These are phyloP conservation scores for Cunninghamia lanceolata DNA, from an alignment of 75 land plant species.

Conservation along the genomic window DNA sequence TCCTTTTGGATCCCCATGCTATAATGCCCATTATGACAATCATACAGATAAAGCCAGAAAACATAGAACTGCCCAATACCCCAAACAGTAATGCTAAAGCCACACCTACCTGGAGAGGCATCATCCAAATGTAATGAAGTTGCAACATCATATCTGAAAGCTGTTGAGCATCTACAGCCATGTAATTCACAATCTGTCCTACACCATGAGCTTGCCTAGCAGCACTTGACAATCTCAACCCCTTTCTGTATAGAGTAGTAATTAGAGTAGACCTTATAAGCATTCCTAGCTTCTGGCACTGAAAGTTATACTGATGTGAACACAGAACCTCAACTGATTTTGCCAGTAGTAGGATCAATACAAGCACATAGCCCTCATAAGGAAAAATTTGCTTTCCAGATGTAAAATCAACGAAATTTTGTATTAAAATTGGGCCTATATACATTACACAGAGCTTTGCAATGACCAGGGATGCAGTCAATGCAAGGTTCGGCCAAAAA, in stretches of 20 bases:
- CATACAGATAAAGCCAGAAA: conserved; percentile 50
- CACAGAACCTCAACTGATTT: conserved; percentile 69
- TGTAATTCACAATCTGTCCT: conserved; percentile 94
- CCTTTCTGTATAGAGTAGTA: conserved; percentile 76
- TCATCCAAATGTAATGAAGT: conserved; percentile 82
- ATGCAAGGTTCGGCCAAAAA: conserved; percentile 64
- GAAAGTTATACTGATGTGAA: conserved; percentile 84
- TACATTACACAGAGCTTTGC: conserved; percentile 80
- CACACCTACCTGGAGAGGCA: conserved; percentile 69
- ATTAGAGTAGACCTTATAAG: conserved; percentile 72
- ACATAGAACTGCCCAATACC: conserved; percentile 58
- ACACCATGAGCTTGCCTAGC: conserved; percentile 84
- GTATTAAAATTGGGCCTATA: conserved; percentile 81
- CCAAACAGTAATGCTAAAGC: conserved; percentile 64
- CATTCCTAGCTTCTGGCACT: conserved; percentile 77
- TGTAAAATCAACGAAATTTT: conserved; percentile 68
- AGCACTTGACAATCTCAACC: conserved; percentile 74
- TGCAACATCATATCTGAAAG: conserved; percentile 88
- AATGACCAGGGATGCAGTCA: conserved; percentile 73
- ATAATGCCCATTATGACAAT: conserved; percentile 38
- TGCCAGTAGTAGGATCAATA: conserved; percentile 58
- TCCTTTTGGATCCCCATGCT: conserved; percentile 31
- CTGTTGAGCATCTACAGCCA: conserved; percentile 96
- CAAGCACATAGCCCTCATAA: conserved; percentile 75
- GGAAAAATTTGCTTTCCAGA: conserved; percentile 42